phyloP scores from a whole-genome alignment of 1,139 yeast genomes.

The Magnusiomyces paraingens region DNA sequence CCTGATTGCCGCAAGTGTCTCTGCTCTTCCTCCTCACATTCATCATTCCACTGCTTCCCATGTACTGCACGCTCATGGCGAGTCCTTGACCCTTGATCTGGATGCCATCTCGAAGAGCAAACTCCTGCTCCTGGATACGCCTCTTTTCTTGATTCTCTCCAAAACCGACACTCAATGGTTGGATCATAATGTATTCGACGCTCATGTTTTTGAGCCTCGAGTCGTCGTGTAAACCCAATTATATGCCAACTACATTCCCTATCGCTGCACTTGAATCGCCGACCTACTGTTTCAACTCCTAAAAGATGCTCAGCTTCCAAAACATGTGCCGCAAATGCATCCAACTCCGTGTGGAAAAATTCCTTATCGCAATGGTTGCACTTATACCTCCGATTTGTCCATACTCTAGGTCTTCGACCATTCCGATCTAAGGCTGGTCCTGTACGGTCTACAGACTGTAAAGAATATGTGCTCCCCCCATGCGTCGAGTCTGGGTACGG shows the following conservation, averaged over 20 bases:
- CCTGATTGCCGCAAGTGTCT: no score
- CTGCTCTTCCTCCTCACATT: conserved; percentile 4
- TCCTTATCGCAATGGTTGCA: conserved; percentile 27
- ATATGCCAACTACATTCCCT: conserved; percentile 26
- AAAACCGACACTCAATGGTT: conserved; percentile 27
- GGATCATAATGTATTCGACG: conserved; percentile 28
- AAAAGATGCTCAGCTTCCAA: conserved; percentile 22
- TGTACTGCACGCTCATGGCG: conserved; percentile 29
- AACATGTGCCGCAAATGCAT: conserved; percentile 23
- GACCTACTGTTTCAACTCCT: conserved; percentile 20
- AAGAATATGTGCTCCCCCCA: no score
- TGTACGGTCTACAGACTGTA: no score
- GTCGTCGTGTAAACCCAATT: conserved; percentile 28
- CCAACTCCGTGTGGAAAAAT: conserved; percentile 25
- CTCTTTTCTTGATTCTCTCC: conserved; percentile 25
- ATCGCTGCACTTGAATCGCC: conserved; percentile 28
- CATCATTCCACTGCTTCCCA: conserved; percentile 17
- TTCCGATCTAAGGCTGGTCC: conserved; percentile 21
- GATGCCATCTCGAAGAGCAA: conserved; percentile 30
- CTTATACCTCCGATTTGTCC: conserved; percentile 27
- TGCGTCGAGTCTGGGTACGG: no score
- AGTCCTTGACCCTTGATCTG: conserved; percentile 28
- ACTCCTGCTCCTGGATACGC: conserved; percentile 25
- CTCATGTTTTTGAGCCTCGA: conserved; percentile 27
- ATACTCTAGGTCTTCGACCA: conserved; percentile 27